Conservation (phyloP, 139 green algal genomes). For the Picocystis salinarum region DNA sequence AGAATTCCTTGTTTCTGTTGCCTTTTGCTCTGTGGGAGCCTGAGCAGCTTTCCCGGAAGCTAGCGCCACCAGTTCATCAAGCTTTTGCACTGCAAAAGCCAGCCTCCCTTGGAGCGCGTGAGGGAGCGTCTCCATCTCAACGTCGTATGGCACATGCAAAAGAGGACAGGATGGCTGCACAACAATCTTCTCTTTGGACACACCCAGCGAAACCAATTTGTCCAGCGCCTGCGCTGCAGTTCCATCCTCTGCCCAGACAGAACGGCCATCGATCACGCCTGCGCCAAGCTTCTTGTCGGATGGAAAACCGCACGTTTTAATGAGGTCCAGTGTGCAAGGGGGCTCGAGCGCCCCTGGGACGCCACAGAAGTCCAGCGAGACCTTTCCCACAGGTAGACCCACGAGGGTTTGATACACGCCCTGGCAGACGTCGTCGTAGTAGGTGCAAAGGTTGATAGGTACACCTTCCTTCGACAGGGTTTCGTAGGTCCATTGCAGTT, state of each 20-base stretch:
- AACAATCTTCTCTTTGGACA: slow-evolving; percentile 9
- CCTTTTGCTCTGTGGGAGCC: slow-evolving; percentile 1
- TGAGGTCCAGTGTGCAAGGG: slow-evolving; percentile 33
- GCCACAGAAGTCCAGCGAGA: slow-evolving; percentile 59
- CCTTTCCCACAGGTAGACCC: slow-evolving; percentile 35
- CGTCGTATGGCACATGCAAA: slow-evolving; percentile 58
- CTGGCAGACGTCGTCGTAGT: slow-evolving; percentile 47
- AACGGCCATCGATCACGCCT: slow-evolving; percentile 65
- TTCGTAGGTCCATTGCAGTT: slow-evolving; percentile 29
- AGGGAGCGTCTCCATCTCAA: slow-evolving; percentile 22
- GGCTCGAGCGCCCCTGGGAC: slow-evolving; percentile 29
- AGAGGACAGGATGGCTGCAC: slow-evolving; percentile 45
- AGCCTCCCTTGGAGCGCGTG: slow-evolving; percentile 20
- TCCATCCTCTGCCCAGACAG: slow-evolving; percentile 48
- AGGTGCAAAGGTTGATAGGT: slow-evolving; percentile 51
- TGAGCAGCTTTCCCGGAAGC: slow-evolving; percentile 5
- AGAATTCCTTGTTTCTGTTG: too few relatives aligned
- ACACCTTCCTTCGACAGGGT: slow-evolving; percentile 25
- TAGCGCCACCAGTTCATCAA: slow-evolving; percentile 26
- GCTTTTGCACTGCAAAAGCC: slow-evolving; percentile 65
- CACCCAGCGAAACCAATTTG: slow-evolving; percentile 12
- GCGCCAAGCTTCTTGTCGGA: slow-evolving; percentile 52
- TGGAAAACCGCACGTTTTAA: slow-evolving; percentile 45
- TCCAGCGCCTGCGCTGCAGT: slow-evolving; percentile 9
- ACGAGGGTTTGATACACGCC: slow-evolving; percentile 39